phyloP scores from a whole-genome alignment of 345 rosid species.

The Camelina hispida region DNA sequence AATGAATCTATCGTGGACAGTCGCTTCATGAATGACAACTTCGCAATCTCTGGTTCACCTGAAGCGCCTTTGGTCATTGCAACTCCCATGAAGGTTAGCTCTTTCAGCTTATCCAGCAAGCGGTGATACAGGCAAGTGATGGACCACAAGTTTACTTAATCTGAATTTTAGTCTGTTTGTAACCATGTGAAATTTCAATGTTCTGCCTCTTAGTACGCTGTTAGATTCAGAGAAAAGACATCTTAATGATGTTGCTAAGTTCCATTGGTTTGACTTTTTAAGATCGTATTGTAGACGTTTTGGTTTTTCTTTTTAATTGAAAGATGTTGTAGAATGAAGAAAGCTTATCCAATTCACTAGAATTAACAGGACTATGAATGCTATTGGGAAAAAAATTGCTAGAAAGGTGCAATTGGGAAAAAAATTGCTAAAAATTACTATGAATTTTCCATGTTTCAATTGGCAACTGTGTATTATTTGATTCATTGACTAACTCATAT shows the following conservation, averaged over 20 bases:
- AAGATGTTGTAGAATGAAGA: constrained; percentile 17
- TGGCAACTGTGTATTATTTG: neutral
- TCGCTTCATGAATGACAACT: constrained; percentile 98
- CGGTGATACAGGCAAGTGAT: constrained; percentile 50
- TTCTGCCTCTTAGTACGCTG: constrained; percentile 31
- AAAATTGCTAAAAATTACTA: neutral
- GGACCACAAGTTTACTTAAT: constrained; percentile 1
- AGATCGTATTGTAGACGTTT: constrained; percentile 17
- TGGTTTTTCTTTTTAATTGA: neutral
- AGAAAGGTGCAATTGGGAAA: neutral
- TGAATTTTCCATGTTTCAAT: neutral
- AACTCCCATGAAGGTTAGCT: constrained; percentile 93
- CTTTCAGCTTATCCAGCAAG: constrained; percentile 91
- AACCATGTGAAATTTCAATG: constrained; percentile 18
- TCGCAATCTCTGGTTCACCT: constrained; percentile 85
- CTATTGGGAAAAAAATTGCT: neutral
- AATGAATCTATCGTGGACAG: constrained; percentile 95
- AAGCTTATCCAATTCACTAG: neutral
- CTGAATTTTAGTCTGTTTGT: constrained; percentile 32
- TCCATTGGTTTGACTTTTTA: constrained; percentile 20
- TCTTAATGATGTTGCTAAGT: constrained; percentile 19
- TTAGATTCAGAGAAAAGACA: constrained; percentile 28
- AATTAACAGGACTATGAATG: too few relatives aligned
- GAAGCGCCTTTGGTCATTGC: constrained; percentile 99
- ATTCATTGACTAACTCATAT: neutral